Evolutionary conservation across 192 early-diverging fungal genomes (phyloP).

Genomic region (Piromyces finnis): DNA sequence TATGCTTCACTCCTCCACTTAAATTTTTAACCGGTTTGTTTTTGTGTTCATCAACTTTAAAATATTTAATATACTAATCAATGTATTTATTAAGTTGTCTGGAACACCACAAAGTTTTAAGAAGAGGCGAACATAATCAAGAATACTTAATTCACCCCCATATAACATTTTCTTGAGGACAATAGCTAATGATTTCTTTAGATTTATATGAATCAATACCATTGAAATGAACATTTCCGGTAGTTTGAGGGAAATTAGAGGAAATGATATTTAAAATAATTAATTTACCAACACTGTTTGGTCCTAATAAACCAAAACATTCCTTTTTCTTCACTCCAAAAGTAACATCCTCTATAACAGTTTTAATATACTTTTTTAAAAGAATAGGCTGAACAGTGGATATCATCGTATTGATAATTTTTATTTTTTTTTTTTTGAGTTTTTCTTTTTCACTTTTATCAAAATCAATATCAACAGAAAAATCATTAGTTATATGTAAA

Average conservation of each 20-base stretch:
- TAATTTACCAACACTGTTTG: slow-evolving; percentile 4
- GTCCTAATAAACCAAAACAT: slow-evolving; percentile 4
- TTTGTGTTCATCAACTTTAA: neutral
- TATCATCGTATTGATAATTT: neutral
- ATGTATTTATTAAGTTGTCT: neutral
- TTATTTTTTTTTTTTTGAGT: too few relatives aligned
- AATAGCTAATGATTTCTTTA: neutral
- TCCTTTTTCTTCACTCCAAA: neutral
- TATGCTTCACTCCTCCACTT: neutral
- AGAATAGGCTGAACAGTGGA: neutral
- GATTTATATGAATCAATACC: neutral
- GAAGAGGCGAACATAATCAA: neutral
- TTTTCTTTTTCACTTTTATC: too few relatives aligned
- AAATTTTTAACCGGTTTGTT: neutral
- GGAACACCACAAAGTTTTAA: neutral
- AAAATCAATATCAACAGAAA: too few relatives aligned
- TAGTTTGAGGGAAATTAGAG: neutral
- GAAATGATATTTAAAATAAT: slow-evolving; percentile 1
- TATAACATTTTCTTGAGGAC: neutral
- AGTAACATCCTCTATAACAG: neutral
- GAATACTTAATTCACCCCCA: neutral
- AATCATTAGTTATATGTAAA: too few relatives aligned
- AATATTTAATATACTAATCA: neutral
- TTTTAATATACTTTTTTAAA: neutral
- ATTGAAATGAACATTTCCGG: neutral